Evolutionary conservation across 768 basidiomycete species (phyloP), one percentile per base, ranked within the genome.

Genomic region (Lentinula detonsa): DNA sequence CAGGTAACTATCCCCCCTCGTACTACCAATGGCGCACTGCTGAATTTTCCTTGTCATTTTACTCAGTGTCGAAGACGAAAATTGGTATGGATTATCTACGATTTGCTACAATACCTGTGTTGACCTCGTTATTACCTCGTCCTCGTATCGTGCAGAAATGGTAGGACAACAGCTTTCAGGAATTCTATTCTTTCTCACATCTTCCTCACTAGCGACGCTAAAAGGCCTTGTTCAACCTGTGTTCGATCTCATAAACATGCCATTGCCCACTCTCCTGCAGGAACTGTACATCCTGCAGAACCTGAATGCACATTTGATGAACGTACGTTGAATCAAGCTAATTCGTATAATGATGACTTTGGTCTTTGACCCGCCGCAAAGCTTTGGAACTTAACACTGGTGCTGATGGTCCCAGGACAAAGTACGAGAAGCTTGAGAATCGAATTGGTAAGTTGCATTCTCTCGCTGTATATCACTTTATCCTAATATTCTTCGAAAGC

Each of bases 301-400:
- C 87, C 86, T 11, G 85, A 87, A 59, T 91, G 90, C 68, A 90
- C 88, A n/a, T 91, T 83, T 63, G 89, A 90, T 65, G 90, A 91
- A 63, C 74, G 87, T 85, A 67, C 49, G 76, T 66, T 45, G 53
- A 54, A 8, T 59, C n/a, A 48, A 56, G 49, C 63, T 33, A n/a
- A 52, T 37, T n/a, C 31, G 23, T 3, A 31, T 3, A 31, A 37
- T 15, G 8, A 37, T 4, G 7, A 10, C 4, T 7, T 10, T 5
- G 15, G 37, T 15, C 34, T 18, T 45, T 31, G 48, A 23, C 46
- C 55, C 23, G 46, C 35, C 54, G 43, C 42, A n/a, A 61, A 85
- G 81, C 78, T 43, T 71, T 74, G 43, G 79, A 81, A 62, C 70
- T 70, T 34, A 74, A 62, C 60, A 69, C 73, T 23, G 62, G 71